These are phyloP conservation scores for Tolypocladium tundrense DNA, from an alignment of 2,329 filamentous ascomycete species.

Conservation along the genomic window DNA sequence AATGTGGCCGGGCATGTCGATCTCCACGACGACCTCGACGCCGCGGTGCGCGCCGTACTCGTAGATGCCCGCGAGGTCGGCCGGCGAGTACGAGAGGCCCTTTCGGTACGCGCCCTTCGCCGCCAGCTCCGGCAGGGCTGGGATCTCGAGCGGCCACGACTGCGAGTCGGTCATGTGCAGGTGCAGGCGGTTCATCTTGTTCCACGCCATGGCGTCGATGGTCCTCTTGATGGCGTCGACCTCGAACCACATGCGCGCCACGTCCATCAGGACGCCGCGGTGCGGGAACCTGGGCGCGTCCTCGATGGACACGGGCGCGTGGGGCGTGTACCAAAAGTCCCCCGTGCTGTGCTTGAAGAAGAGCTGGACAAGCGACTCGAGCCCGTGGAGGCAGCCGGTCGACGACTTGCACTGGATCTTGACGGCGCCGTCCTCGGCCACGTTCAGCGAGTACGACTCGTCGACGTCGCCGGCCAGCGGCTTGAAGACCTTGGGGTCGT, in stretches of 20 bases:
- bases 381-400: slow-evolving; percentile 59
- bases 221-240: slow-evolving; percentile 59
- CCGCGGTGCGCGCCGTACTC: slow-evolving; percentile 55
- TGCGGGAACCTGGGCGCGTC: slow-evolving; percentile 68
- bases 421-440: slow-evolving; percentile 48
- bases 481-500: slow-evolving; percentile 48
- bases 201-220: slow-evolving; percentile 67
- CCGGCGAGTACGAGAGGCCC: slow-evolving; percentile 55
- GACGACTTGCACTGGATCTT: slow-evolving; percentile 55
- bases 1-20: slow-evolving; percentile 52
- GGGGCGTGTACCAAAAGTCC: slow-evolving; percentile 52
- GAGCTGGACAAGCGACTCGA: slow-evolving; percentile 69
- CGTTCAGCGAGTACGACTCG: slow-evolving; percentile 62
- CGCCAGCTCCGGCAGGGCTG: slow-evolving; percentile 58
- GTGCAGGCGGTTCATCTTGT: slow-evolving; percentile 76
- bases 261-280: slow-evolving; percentile 71
- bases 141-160: slow-evolving; percentile 77
- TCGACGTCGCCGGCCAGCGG: slow-evolving; percentile 55
- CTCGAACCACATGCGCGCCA: slow-evolving; percentile 62
- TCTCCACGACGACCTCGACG: slow-evolving; percentile 50
- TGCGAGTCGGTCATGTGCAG: slow-evolving; percentile 76
- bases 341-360: slow-evolving; percentile 62
- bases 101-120: slow-evolving; percentile 62
- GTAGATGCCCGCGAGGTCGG: slow-evolving; percentile 57
- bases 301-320: slow-evolving; percentile 60